Conservation (phyloP, 1,139 yeast species). For the Kodamaea sp. region DNA sequence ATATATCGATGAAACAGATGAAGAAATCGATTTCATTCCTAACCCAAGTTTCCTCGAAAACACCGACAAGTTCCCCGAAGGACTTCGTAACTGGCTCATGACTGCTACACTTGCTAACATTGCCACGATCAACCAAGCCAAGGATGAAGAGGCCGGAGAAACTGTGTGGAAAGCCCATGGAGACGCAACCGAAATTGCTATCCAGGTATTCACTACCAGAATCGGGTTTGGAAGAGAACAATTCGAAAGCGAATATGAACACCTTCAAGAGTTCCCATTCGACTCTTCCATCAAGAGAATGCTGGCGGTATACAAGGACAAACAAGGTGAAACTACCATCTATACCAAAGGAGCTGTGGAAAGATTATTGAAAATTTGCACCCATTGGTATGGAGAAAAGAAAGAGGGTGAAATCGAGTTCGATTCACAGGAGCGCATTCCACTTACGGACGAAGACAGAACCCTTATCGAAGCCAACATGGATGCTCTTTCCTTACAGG, state of each 20-base stretch:
- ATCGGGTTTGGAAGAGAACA: constrained; percentile 24
- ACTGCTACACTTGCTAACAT: constrained; percentile 39
- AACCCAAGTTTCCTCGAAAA: constrained; percentile 10
- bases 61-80: constrained; percentile 10
- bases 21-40: constrained; percentile 30
- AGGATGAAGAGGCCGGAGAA: constrained; percentile 27
- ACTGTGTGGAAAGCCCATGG: constrained; percentile 39
- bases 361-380: constrained; percentile 42
- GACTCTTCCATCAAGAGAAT: constrained; percentile 46
- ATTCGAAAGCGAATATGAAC: constrained; percentile 18
- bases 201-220: constrained; percentile 34
- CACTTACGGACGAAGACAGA: constrained; percentile 27
- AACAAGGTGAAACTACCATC: constrained; percentile 20
- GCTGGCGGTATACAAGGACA: constrained; percentile 42
- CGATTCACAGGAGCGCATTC: constrained; percentile 18
- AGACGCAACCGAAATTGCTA: constrained; percentile 42
- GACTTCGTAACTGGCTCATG: constrained; percentile 24
- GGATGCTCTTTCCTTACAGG: constrained; percentile 39
- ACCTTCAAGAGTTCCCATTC: constrained; percentile 34
- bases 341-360: constrained; percentile 59
- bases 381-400: constrained; percentile 32
- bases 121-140: constrained; percentile 29
- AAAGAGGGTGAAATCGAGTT: constrained; percentile 18
- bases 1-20: constrained; percentile 29
- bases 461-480: constrained; percentile 30